Conservation (phyloP, 495 filamentous ascomycete genomes). For the Hypoxylon trugodes region DNA sequence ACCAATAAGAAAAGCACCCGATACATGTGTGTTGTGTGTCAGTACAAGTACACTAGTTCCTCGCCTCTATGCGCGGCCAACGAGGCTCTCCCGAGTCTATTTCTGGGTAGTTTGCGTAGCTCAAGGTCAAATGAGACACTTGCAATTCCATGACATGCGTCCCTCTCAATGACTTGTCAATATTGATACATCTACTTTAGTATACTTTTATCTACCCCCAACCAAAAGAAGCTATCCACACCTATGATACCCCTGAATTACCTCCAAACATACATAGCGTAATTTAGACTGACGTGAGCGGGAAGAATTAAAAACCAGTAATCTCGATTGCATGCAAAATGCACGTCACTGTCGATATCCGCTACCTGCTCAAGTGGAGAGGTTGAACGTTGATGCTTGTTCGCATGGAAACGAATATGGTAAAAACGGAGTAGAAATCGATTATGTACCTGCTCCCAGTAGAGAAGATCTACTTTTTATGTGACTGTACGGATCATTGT, state of each 20-base stretch:
- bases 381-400: slow-evolving; percentile 19
- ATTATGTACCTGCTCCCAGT: slow-evolving; percentile 13
- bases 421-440: slow-evolving; percentile 27
- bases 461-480: slow-evolving; percentile 17
- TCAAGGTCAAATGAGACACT: slow-evolving; percentile 22
- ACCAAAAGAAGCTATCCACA: neutral
- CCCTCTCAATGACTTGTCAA: slow-evolving; percentile 31
- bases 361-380: slow-evolving; percentile 20
- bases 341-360: slow-evolving; percentile 34
- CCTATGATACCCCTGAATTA: too few species aligned
- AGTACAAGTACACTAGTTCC: slow-evolving; percentile 16
- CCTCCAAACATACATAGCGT: too few species aligned
- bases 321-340: slow-evolving; percentile 40
- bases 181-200: slow-evolving; percentile 3
- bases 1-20: slow-evolving; percentile 21
- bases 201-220: too few species aligned
- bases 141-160: slow-evolving; percentile 26
- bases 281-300: neutral
- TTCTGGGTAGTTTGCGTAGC: slow-evolving; percentile 5
- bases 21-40: slow-evolving; percentile 20
- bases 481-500: slow-evolving; percentile 20
- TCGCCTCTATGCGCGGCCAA: slow-evolving; percentile 18
- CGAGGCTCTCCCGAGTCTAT: slow-evolving; percentile 27
- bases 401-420: slow-evolving; percentile 11
- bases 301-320: slow-evolving; percentile 3